Evolutionary conservation across 352 stramenopile genomes (phyloP).

Genomic region (Globisporangium ultimum): DNA sequence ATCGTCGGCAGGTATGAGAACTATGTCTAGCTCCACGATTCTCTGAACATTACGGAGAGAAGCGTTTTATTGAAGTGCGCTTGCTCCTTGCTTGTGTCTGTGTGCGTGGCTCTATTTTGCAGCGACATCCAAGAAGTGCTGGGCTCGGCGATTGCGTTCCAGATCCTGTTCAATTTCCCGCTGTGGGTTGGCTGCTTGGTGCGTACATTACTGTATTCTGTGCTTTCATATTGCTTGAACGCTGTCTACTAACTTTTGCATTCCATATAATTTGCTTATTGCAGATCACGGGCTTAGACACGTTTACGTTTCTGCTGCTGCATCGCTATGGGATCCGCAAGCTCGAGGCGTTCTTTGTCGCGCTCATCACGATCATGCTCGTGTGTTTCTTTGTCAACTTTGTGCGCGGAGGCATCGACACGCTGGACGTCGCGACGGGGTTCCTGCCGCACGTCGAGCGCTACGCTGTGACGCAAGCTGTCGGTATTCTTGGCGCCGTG

Average conservation of each 20-base stretch:
- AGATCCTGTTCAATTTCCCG: conserved; percentile 88
- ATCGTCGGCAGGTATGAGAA: conserved; percentile 54
- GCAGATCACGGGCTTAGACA: conserved; percentile 82
- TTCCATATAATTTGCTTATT: neutral
- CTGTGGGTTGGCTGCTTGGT: conserved; percentile 89
- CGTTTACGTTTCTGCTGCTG: conserved; percentile 93
- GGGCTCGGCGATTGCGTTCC: conserved; percentile 89
- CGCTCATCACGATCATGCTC: conserved; percentile 92
- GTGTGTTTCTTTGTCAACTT: conserved; percentile 93
- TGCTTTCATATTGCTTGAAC: neutral
- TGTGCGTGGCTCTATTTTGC: conserved; percentile 14
- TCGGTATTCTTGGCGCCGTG: conserved; percentile 92
- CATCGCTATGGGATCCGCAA: conserved; percentile 92
- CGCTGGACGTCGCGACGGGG: conserved; percentile 61
- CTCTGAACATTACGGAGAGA: too few species aligned
- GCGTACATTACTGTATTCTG: neutral
- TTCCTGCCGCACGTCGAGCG: conserved; percentile 77
- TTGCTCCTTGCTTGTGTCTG: neutral
- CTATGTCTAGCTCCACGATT: neutral
- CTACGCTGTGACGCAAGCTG: conserved; percentile 80
- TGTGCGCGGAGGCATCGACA: conserved; percentile 67
- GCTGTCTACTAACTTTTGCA: neutral
- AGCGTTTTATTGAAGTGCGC: too few species aligned
- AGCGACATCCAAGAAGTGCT: conserved; percentile 92
- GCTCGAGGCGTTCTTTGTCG: conserved; percentile 91